These are phyloP conservation scores for Plasmodium vivax DNA, from an alignment of 169 alveolate species.

Conservation along the genomic window DNA sequence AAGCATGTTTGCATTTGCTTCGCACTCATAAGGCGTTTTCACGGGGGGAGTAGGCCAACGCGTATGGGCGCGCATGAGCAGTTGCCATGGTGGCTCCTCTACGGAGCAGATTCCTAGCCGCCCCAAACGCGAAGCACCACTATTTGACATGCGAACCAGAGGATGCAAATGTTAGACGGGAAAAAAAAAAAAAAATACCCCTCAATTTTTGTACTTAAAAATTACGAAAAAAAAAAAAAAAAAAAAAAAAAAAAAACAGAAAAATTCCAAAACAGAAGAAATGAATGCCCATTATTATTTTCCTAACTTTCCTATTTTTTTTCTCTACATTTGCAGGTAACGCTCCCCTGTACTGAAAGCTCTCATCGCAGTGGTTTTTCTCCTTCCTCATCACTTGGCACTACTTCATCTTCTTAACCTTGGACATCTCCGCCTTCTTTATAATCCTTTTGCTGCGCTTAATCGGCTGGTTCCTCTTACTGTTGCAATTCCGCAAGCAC, in stretches of 20 bases:
- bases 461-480: background rate
- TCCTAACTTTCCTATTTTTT: background rate
- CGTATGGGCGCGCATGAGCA: background rate
- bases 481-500: conserved; percentile 6
- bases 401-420: background rate
- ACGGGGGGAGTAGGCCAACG: background rate
- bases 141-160: background rate
- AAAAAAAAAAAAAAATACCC: conserved; percentile 1
- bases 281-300: background rate
- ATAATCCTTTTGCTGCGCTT: conserved; percentile 42
- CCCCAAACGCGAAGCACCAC: background rate
- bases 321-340: background rate
- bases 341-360: background rate
- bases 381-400: background rate
- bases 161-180: background rate
- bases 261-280: background rate
- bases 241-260: background rate
- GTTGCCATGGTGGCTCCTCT: background rate
- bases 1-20: background rate
- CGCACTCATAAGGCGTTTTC: background rate
- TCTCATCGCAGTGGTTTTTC: background rate
- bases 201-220: conserved; percentile 16
- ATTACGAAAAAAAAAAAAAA: conserved; percentile 6
- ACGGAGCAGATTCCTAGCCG: background rate
- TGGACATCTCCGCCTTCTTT: conserved; percentile 22